Percentiles rank a stretch among this genome's conserved stretches.
These are phyloP conservation scores for Arabis alpina DNA, from an alignment of 345 rosid species.

Conservation along the genomic window DNA sequence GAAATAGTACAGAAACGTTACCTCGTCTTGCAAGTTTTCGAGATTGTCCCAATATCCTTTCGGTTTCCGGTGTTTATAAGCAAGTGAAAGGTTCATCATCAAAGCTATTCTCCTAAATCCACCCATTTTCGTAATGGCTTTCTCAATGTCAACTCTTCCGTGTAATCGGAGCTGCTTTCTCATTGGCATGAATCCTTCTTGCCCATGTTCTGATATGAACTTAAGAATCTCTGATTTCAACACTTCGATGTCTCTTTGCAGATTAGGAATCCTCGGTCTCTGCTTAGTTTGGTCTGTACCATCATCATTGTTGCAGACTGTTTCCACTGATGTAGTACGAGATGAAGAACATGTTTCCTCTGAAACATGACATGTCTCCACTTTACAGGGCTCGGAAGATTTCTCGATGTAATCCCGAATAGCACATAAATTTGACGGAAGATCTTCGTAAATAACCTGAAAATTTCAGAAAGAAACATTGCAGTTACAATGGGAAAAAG, in stretches of 20 bases:
- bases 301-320: conserved; percentile 17
- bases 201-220: conserved; percentile 83
- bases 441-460: conserved; percentile 96
- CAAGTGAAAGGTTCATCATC: conserved; percentile 84
- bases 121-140: conserved; percentile 91
- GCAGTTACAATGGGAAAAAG: neutral
- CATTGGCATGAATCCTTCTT: conserved; percentile 99
- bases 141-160: conserved; percentile 94
- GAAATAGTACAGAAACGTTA: conserved; percentile 24
- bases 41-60: conserved; percentile 98
- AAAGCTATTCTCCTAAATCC: conserved; percentile 88
- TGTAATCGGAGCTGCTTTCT: conserved; percentile 91
- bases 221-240: conserved; percentile 82
- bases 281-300: conserved; percentile 44
- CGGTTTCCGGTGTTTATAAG: conserved; percentile 92
- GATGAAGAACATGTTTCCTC: conserved; percentile 48
- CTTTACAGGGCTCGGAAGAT: conserved; percentile 50
- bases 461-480: conserved; percentile 18
- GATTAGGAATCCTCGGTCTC: conserved; percentile 82
- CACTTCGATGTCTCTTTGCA: conserved; percentile 79
- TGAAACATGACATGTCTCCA: conserved; percentile 37
- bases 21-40: conserved; percentile 92
- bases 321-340: conserved; percentile 28
- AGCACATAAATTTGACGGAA: conserved; percentile 90
- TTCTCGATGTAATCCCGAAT: conserved; percentile 90